phyloP scores from a whole-genome alignment of 306 rosid species.

The Cotoneaster glaucophyllus region DNA sequence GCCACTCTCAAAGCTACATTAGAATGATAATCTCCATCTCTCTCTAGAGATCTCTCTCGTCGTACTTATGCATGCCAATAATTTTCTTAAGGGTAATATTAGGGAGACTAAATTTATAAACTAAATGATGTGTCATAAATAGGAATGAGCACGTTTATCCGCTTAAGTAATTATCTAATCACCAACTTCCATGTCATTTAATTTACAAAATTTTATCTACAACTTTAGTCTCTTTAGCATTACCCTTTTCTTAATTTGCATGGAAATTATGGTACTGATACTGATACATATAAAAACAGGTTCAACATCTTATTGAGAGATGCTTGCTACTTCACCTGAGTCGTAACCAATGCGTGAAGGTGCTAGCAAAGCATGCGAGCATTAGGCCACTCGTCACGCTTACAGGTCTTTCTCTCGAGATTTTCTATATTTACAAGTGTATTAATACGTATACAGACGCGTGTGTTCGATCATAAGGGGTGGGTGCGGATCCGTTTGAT shows the following conservation, averaged over 20 bases:
- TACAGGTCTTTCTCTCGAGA: constrained; percentile 43
- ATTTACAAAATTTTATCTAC: too few relatives aligned
- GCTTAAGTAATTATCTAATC: too few relatives aligned
- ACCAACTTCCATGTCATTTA: too few relatives aligned
- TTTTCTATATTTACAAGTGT: neutral
- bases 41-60: neutral
- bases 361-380: constrained; percentile 66
- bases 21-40: constrained; percentile 49
- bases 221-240: neutral
- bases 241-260: neutral
- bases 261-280: neutral
- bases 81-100: too few relatives aligned
- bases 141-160: too few relatives aligned
- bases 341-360: constrained; percentile 66
- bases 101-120: too few relatives aligned
- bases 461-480: too few relatives aligned
- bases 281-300: constrained; percentile 33
- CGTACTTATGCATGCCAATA: neutral
- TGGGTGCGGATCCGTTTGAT: too few relatives aligned
- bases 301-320: constrained; percentile 87
- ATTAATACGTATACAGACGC: neutral
- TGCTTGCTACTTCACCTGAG: constrained; percentile 81
- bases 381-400: constrained; percentile 71
- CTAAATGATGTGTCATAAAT: too few relatives aligned
- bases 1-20: constrained; percentile 73